Conservation (phyloP, 108 stramenopile genomes). For the Mayamaea pseudoterrestris region DNA sequence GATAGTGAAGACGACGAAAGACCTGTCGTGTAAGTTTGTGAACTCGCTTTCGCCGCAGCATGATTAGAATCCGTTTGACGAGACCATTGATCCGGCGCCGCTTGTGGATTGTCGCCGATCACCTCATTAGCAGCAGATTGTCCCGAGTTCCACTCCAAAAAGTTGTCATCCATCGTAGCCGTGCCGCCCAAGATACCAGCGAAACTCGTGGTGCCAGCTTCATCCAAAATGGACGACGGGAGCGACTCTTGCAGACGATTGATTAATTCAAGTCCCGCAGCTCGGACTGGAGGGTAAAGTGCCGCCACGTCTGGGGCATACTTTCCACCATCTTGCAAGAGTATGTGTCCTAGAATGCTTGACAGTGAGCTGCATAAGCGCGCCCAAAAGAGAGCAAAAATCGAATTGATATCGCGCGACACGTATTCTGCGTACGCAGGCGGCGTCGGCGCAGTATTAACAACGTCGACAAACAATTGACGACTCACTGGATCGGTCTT, state of each 20-base stretch:
- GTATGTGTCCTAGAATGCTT: constrained; percentile 36
- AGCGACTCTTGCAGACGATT: constrained; percentile 54
- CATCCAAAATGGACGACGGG: constrained; percentile 38
- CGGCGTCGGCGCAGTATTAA: constrained; percentile 37
- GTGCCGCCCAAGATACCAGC: constrained; percentile 68
- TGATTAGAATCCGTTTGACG: constrained; percentile 10
- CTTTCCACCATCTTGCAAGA: constrained; percentile 53
- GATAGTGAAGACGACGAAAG: constrained; percentile 23
- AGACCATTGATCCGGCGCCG: constrained; percentile 39
- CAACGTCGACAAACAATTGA: constrained; percentile 64
- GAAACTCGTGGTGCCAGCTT: constrained; percentile 13
- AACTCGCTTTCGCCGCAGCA: not conserved
- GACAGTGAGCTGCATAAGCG: constrained; percentile 48
- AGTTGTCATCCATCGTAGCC: constrained; percentile 43
- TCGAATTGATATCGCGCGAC: constrained; percentile 18
- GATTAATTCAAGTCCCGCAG: constrained; percentile 59
- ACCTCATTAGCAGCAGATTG: constrained; percentile 2
- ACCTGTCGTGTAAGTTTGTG: not conserved
- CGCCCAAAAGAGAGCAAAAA: constrained; percentile 70
- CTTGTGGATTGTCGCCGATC: constrained; percentile 1
- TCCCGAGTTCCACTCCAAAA: constrained; percentile 34
- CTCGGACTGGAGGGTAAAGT: constrained; percentile 64
- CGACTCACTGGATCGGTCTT: constrained; percentile 66
- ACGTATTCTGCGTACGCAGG: constrained; percentile 9
- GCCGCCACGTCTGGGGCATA: constrained; percentile 53